Evolutionary conservation across 495 filamentous ascomycete species (phyloP), one percentile per base, ranked within the genome.

Genomic region (Chaetomium fimeti): DNA sequence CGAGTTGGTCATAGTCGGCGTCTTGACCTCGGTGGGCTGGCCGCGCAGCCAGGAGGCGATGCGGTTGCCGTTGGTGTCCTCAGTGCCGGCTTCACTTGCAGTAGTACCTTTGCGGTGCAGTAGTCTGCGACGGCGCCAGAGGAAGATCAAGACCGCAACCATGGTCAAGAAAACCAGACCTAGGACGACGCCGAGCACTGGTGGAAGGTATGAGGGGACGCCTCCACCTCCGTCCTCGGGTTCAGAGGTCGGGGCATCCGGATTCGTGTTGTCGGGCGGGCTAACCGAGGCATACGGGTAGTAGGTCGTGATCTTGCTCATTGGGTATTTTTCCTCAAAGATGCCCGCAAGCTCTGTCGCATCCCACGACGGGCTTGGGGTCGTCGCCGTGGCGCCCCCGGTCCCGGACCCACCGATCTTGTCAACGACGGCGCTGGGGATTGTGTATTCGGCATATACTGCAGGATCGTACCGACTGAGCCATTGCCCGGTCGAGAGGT

Each of bases 181-280:
- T 2, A 88, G 75, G 1, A 91, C 80, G 5, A 88, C 86, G 5
- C 87, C 89, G 20, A 92, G 78, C 2, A 91, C 82, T 2, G 87
- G 86, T 0, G 80, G 83, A 2, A 89, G 77, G 76, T 85, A 91
- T 0, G 70, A 72, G 5, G 88, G 87, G 13, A 86, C 76, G 5
- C 83, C 78, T n/a, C 73, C 66, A 38, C 72, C 69, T 5, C 65
- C 57, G 18, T 61, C 61, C 20, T 58, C 29, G n/a, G 24, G 32
- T 9, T 60, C 6, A n/a, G 58, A 13, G n/a, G 60, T 60, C 0
- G 68, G 56, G 0, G 42, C 54, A 43, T 56, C 59, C 5, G 75
- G 75, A 64, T 77, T 75, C 25, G 75, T 76, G 68, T 72, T 71
- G 58, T 77, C 74, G 38, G 12, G 63, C 18, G 75, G 49, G 0